Percentiles rank a stretch among this genome's conserved stretches.
phyloP scores from a whole-genome alignment of 2,329 filamentous ascomycete genomes.

The Metarhizium album region DNA sequence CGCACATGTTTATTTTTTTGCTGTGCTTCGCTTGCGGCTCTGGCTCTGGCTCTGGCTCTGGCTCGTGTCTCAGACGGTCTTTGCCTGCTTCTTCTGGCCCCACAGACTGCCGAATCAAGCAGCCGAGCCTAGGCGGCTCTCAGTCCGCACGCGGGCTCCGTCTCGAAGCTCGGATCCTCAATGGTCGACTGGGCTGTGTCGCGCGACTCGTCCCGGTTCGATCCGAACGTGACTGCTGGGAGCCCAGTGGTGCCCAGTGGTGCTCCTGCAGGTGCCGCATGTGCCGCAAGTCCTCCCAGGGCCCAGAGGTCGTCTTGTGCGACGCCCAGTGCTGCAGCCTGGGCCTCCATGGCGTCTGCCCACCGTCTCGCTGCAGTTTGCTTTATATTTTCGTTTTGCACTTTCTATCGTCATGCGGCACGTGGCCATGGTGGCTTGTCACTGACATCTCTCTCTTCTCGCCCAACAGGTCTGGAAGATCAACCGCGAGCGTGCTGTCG shows the following conservation, averaged over 20 bases:
- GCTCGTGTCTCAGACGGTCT: no score
- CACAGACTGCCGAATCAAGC: conserved; percentile 2
- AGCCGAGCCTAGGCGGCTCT: conserved; percentile 10
- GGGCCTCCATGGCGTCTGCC: not conserved
- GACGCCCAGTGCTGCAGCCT: not conserved
- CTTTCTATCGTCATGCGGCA: no score
- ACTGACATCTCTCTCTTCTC: not conserved
- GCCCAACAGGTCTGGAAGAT: conserved; percentile 88
- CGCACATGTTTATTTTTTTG: conserved; percentile 5
- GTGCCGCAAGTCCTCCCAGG: no score
- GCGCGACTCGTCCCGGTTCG: not conserved
- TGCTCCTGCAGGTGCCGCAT: not conserved
- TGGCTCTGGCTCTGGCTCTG: not conserved
- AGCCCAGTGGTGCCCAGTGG: not conserved
- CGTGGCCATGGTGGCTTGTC: conserved; percentile 8
- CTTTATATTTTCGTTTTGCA: not conserved
- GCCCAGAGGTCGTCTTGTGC: not conserved
- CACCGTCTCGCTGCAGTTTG: not conserved
- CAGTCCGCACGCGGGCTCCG: not conserved
- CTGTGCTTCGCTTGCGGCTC: no score
- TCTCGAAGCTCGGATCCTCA: not conserved
- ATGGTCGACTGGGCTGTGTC: not conserved
- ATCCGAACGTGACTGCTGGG: not conserved
- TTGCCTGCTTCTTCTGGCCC: not conserved
- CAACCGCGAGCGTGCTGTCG: conserved; percentile 96